Conservation (phyloP, 73 alveolate genomes). For the Loxodes magnus region DNA sequence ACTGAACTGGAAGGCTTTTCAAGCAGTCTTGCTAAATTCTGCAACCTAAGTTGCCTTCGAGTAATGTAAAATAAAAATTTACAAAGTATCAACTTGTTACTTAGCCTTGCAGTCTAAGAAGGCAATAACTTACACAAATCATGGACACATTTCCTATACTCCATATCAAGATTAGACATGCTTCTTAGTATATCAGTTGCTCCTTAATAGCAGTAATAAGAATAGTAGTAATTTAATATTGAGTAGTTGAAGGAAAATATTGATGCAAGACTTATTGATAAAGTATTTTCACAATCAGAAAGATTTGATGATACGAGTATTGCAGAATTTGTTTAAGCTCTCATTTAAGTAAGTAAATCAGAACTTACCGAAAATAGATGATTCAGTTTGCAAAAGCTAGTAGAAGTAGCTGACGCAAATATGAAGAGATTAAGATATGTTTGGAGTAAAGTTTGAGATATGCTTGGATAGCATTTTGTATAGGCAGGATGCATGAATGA, state of each 20-base stretch:
- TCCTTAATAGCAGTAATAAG: conserved; percentile 9
- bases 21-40: conserved; percentile 41
- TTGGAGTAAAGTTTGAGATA: conserved; percentile 58
- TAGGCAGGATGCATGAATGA: too few species aligned
- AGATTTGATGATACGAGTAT: conserved; percentile 49
- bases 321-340: conserved; percentile 37
- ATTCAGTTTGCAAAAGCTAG: conserved; percentile 54
- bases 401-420: conserved; percentile 62
- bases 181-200: conserved; percentile 35
- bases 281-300: conserved; percentile 25
- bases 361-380: conserved; percentile 54
- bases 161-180: conserved; percentile 46
- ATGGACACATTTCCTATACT: conserved; percentile 50
- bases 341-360: conserved; percentile 39
- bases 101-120: conserved; percentile 47
- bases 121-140: conserved; percentile 39
- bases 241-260: conserved; percentile 14
- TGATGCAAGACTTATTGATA: conserved; percentile 35
- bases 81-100: conserved; percentile 36
- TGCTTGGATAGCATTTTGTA: conserved; percentile 48
- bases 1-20: conserved; percentile 59
- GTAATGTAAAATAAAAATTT: conserved; percentile 47
- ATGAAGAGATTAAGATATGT: conserved; percentile 64
- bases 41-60: conserved; percentile 23
- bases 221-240: neutral